Conservation (phyloP, 495 filamentous ascomycete genomes). For the Podospora tetraspora region DNA sequence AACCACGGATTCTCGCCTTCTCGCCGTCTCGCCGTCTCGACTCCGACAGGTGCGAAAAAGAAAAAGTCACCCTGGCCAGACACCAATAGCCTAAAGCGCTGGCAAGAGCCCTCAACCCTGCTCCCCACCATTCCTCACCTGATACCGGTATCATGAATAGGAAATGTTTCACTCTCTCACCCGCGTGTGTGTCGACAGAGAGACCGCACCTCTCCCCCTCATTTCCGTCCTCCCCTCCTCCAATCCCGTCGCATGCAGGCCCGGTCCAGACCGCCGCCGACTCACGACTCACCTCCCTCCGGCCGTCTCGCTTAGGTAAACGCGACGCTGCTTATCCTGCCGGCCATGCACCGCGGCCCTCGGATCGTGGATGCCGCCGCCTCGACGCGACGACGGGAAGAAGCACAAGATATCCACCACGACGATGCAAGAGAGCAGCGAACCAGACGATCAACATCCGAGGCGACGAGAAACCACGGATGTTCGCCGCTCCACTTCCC, state of each 20-base stretch:
- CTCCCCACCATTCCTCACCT: constrained; percentile 6
- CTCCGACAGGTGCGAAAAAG: not conserved
- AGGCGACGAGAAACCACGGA: not conserved
- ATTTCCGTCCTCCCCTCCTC: not conserved
- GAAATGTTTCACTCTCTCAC: constrained; percentile 5
- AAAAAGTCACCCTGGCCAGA: too few relatives aligned
- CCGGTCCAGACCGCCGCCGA: not conserved
- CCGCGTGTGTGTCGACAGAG: not conserved
- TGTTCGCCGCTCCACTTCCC: too few relatives aligned
- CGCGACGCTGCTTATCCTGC: not conserved
- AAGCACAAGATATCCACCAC: not conserved
- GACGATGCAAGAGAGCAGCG: not conserved
- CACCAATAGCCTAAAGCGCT: constrained; percentile 6
- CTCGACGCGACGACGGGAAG: not conserved
- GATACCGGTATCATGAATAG: constrained; percentile 4
- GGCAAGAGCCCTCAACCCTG: not conserved
- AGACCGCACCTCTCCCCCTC: not conserved
- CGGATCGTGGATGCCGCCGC: not conserved
- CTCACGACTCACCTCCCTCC: not conserved
- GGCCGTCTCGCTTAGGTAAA: not conserved
- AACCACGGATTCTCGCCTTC: not conserved
- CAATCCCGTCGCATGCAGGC: not conserved
- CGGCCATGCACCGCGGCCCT: not conserved
- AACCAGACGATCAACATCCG: not conserved
- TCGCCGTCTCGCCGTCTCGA: not conserved